A percentile compares a stretch with the other conserved stretches of the same genome.
phyloP scores from a whole-genome alignment of 2,329 filamentous ascomycete genomes.

The Epichloe sibirici region DNA sequence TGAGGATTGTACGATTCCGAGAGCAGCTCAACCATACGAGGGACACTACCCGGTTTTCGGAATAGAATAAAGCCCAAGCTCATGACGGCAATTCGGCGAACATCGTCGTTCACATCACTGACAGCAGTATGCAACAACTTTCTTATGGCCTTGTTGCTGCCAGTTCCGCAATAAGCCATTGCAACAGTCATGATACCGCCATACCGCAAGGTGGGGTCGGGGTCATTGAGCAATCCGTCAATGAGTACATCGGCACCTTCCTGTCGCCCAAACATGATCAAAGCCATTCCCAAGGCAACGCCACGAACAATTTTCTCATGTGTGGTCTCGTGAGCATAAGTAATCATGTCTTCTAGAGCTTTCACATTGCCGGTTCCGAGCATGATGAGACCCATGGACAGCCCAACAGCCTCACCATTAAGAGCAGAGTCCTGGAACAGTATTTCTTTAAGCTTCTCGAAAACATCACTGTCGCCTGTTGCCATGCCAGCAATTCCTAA shows the following conservation, averaged over 20 bases:
- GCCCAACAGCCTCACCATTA: constrained; percentile 90
- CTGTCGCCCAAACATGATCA: constrained; percentile 96
- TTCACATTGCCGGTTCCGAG: constrained; percentile 92
- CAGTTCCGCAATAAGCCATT: constrained; percentile 90
- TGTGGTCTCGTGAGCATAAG: constrained; percentile 93
- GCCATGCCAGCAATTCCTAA: constrained; percentile 97
- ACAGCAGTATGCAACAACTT: constrained; percentile 93
- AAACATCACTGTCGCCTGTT: constrained; percentile 79
- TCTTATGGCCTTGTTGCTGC: constrained; percentile 96
- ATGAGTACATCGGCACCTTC: constrained; percentile 92
- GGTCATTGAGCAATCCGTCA: constrained; percentile 82
- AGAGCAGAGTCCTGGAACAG: constrained; percentile 90
- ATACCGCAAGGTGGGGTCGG: constrained; percentile 86
- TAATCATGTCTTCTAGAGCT: constrained; percentile 91
- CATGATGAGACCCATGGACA: constrained; percentile 97
- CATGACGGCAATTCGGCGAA: constrained; percentile 92
- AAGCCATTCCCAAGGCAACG: constrained; percentile 87
- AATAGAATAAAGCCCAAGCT: constrained; percentile 97
- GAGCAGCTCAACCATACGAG: constrained; percentile 95
- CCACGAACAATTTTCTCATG: constrained; percentile 98
- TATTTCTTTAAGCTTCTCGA: constrained; percentile 79
- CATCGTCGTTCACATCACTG: constrained; percentile 96
- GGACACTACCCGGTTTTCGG: constrained; percentile 92
- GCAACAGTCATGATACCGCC: constrained; percentile 99
- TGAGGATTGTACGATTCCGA: constrained; percentile 99